A percentile compares a stretch with the other conserved stretches of the same genome.
phyloP scores from a whole-genome alignment of 1,284 basidiomycete species.

The Tausonia pullulans region DNA sequence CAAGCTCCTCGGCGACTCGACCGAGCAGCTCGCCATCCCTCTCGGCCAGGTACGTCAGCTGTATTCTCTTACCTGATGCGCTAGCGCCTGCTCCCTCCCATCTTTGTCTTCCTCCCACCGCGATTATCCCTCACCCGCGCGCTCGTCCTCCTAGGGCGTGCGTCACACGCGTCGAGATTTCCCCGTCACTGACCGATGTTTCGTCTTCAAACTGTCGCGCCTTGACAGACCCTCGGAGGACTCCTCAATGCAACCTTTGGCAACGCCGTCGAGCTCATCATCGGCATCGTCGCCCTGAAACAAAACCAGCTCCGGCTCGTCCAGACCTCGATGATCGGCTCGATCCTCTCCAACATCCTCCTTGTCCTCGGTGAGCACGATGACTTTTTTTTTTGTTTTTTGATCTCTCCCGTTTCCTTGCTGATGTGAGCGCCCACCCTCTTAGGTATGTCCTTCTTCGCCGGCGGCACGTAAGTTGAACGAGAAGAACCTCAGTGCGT shows the following conservation, averaged over 20 bases:
- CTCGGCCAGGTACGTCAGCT: slow-evolving; percentile 45
- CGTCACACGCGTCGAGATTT: no score
- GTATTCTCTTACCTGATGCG: no score
- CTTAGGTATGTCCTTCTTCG: slow-evolving; percentile 31
- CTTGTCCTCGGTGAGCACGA: slow-evolving; percentile 45
- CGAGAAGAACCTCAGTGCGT: neutral
- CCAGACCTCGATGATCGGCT: slow-evolving; percentile 63
- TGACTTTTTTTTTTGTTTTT: neutral
- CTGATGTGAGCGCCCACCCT: neutral
- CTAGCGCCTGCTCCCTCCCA: no score
- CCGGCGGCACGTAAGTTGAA: slow-evolving; percentile 39
- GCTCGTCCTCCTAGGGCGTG: no score
- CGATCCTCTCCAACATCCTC: slow-evolving; percentile 53
- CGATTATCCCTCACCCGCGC: no score
- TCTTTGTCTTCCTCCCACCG: no score
- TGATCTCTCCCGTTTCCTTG: neutral
- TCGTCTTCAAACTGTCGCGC: no score
- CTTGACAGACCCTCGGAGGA: slow-evolving; percentile 53
- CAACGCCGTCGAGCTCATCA: slow-evolving; percentile 41
- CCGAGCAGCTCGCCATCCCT: slow-evolving; percentile 69
- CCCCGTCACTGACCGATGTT: no score
- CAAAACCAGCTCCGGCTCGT: slow-evolving; percentile 75
- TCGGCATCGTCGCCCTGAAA: slow-evolving; percentile 69
- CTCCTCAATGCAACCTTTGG: slow-evolving; percentile 56
- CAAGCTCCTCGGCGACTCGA: slow-evolving; percentile 68